Base-by-base conservation (phyloP, 768 basidiomycete genomes). In the Phylloporus sp. region DNA sequence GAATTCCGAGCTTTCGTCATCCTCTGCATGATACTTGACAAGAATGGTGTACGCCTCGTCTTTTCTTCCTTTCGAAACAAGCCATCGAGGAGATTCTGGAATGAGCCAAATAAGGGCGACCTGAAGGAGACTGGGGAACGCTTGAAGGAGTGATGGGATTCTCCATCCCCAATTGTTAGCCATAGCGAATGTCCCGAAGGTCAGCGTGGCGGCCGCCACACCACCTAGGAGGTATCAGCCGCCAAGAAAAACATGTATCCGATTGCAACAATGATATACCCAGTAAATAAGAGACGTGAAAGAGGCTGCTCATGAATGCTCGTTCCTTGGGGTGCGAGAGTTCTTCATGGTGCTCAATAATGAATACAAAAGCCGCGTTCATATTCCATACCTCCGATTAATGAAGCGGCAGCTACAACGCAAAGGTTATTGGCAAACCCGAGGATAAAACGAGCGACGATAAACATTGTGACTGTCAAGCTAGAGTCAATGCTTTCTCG, bases 111-210 rank as follows among this genome's bases (percentile, higher is more conserved):
- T 67, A 61, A 82, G 82, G 69, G 29, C 27, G 17, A 40, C 56
- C 49, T 84, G 82, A 23, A 82, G 61, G 14, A 70, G 27, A 48
- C 74, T 76, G 1, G 81, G 82, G 1, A 72, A 55, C 27, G 76
- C 52, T 61, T 85, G 82, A 9, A 83, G 70, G 17, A 80, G 78
- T 2, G 48, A 49, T 17, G 48, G 38, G 2, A 45, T 49, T 31
- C 48, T 39, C 48, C 48, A 49, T 11, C 26, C 48, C 43, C 42
- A 44, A 5, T 45, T 37, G 40, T 54, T 75, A 0, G 53, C 42
- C 71, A 84, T 80, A 11, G 66, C 49, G 68, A 84, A 86, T 0
- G 84, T 85, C 7, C 80, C 78, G 29, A 84, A 75, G 0, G 82
- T 86, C 28, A 50, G 46, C 10, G 73, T 77, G 13, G 80, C 79